Base-by-base conservation (phyloP, 2,329 filamentous ascomycete genomes). In the Hirsutella thompsonii region DNA sequence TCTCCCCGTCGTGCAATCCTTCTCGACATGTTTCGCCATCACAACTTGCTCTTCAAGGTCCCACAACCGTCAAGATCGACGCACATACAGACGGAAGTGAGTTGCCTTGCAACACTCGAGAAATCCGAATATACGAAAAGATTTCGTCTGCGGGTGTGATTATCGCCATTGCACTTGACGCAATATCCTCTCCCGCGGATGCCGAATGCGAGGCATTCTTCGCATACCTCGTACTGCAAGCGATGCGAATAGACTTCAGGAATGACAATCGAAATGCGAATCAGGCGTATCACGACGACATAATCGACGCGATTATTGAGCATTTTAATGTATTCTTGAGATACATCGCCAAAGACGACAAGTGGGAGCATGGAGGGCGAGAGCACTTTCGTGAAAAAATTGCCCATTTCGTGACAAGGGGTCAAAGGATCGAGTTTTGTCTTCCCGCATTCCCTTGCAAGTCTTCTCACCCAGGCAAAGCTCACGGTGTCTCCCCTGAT, bases 381-480 rank as follows among this genome's bases (percentile, higher is more conserved):
- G 36, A 39, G 2, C 46, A 49, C 26, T 57, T 57, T 33, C 42
- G 39, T 8, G 42, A 44, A 2, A 46, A 44, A 6, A 45, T 56
- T 30, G 26, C 40, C 6, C 47, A 51, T 26, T 58, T 55, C 38
- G 52, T 49, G 3, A 42, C 42, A 10, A 47, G 51, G 4, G 42
- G 47, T 2, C 44, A 45, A 1, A 30, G 29, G 11, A 44, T 57
- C 21, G 49, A 59, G 18, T 43, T 61, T 21, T 53, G 51, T n/a
- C 52, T 63, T 8, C 61, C 60, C 1, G 61, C 60, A 2, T 64
- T 63, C 33, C 60, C 61, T 0, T 63, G 60, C 52, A 63, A 64
- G 46, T 63, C 61, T 8, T 57, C 60, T 5, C 61, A 59, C 34
- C 45, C 43, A 2, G 44, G 55, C 21, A 64, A 63, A 41, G 60